Base-by-base conservation (phyloP, 1,139 yeast genomes). In the Debaryomycetaceae sp. region DNA sequence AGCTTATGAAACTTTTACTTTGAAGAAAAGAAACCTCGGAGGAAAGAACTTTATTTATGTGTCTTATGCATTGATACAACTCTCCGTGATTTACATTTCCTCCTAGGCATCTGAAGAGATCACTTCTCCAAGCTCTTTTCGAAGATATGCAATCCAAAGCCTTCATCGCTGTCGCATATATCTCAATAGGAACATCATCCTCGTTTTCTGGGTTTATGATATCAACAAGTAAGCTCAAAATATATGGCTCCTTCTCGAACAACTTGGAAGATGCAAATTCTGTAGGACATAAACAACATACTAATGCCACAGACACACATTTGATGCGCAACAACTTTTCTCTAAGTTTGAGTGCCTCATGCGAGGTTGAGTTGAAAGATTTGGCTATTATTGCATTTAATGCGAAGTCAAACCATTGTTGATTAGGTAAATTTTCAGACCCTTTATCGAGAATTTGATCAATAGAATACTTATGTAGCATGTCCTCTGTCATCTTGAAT, bases 31-130 rank as follows among this genome's bases (percentile, higher is more conserved):
- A 23, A 31, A 65, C 71, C 4, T 69, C 67, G 4, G 60, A 55
- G 39, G 65, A 61, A 5, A 81, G 62, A 41, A 76, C 72, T 48
- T 78, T 77, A 45, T 80, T 71, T 24, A 88, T 78, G 42, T 72
- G 72, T 50, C 95, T 76, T 36, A 91, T 64, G 39, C 84, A 76
- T 56, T 87, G 91, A 67, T 85, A 87, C 38, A 91, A 59, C 6
- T 83, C 66, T 0, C 98, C 98, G 62, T 91, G 97, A 46, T 83
- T 83, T 34, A 91, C 90, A 58, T 89, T 89, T 5, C 95, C 97
- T n/a, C 95, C 89, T 54, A 90, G 66, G n/a, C 89, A 82, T 48
- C 89, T 75, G 45, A 90, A 75, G 34, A 91, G 75, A 52, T 91
- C 97, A 40, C 84, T 75, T 22, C 93, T 84, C 79, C 91, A 85